Evolutionary conservation across 164 flowering plant species (phyloP), one percentile per base, ranked within the genome.

Genomic region (Magnolia sinica): DNA sequence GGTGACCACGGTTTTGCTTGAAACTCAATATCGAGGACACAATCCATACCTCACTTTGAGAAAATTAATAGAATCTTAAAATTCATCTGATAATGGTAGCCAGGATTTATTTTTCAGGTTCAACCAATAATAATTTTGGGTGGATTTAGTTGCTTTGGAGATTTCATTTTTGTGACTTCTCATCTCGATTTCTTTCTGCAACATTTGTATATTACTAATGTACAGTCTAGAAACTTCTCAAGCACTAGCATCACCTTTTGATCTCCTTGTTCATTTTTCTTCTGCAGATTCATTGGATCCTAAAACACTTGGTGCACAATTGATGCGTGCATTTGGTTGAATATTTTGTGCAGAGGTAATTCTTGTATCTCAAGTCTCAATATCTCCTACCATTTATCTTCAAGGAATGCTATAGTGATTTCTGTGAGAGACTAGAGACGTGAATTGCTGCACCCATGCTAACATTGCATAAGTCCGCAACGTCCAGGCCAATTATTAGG

Each of bases 231-330:
- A 14, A 59, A 59, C 16, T 59, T 64, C 6, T 22, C 68, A 22
- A 64, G 68, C 68, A 8, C 14, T 64, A 13, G 61, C 68, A n/a
- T 64, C 3, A 13, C 24, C 68, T 7, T 16, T 29, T 68, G 19
- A 68, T 68, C 18, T 68, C 50, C 16, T 29, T 29, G 5, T 72
- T 50, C 64, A 59, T 8, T 66, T 63, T 75, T 78, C 63, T 61
- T 75, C 19, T 55, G 75, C 86, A 88, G 91, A 63, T 88, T 64
- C 86, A 79, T 72, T 83, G 87, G 88, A 72, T 87, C 45, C 79
- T 85, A 29, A 50, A 78, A 13, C 69, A 29, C 24, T 65, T 87
- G 64, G 80, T 82, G 55, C 77, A 70, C 50, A 72, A 64, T 75
- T 84, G 79, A 81, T 58, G 20, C 8, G 20, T 66, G 58, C 76